Percentiles rank a stretch among this genome's conserved stretches.
These are phyloP conservation scores for Protomyces pachydermus DNA, from an alignment of 1,139 yeast genomes.

Conservation along the genomic window DNA sequence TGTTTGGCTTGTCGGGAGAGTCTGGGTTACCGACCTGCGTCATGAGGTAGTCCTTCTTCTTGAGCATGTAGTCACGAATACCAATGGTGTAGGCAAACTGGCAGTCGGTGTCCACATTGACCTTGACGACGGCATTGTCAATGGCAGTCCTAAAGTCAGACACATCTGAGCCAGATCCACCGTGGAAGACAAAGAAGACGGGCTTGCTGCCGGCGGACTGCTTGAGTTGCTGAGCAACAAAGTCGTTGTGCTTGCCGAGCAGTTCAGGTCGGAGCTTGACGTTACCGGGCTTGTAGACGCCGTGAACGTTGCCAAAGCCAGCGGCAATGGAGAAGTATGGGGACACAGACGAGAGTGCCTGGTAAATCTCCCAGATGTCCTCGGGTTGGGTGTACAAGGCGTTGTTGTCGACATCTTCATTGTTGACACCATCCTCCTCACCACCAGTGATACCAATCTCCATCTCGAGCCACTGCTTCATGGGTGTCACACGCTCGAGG, in stretches of 20 bases:
- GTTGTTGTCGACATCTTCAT: constrained; percentile 84
- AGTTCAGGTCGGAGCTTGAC: constrained; percentile 89
- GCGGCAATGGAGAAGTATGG: constrained; percentile 99
- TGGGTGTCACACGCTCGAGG: constrained; percentile 88
- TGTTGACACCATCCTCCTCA: constrained; percentile 99
- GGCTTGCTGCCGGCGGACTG: constrained; percentile 57
- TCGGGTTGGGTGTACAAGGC: constrained; percentile 91
- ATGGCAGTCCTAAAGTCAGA: constrained; percentile 89
- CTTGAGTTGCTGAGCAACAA: constrained; percentile 58
- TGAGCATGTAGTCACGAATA: constrained; percentile 93
- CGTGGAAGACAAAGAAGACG: constrained; percentile 97
- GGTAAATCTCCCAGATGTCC: constrained; percentile 85
- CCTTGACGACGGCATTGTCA: constrained; percentile 93
- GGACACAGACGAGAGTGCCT: constrained; percentile 83
- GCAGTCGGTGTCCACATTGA: constrained; percentile 98
- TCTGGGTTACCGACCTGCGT: constrained; percentile 98
- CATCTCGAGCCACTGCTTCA: constrained; percentile 98
- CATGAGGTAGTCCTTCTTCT: constrained; percentile 89
- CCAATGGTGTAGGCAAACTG: constrained; percentile 95
- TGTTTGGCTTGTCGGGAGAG: constrained; percentile 95
- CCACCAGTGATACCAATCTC: constrained; percentile 99
- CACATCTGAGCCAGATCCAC: constrained; percentile 98
- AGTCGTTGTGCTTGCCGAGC: constrained; percentile 92
- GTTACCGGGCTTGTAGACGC: constrained; percentile 99
- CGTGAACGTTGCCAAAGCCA: constrained; percentile 99